Percentiles rank a stretch among this genome's conserved stretches.
These are phyloP conservation scores for Rhizopus delemar DNA, from an alignment of 371 early-diverging fungal genomes.

Conservation along the genomic window DNA sequence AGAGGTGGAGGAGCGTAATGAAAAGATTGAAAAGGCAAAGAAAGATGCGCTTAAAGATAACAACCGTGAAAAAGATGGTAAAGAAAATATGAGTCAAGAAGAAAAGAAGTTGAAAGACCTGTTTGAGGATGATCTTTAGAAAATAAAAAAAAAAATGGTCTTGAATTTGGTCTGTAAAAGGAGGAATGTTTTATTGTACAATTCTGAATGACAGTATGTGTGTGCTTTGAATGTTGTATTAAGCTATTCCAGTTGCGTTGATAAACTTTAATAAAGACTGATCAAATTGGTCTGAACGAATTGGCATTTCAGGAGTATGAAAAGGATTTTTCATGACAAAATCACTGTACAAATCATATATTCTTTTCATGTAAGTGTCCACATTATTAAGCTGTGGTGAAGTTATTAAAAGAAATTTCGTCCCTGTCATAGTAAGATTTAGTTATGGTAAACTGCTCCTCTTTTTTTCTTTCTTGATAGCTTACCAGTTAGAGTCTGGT, in stretches of 20 bases:
- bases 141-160: background rate
- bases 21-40: slow-evolving; percentile 22
- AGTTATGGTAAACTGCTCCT: background rate
- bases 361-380: slow-evolving; percentile 71
- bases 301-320: slow-evolving; percentile 98
- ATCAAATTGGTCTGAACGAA: slow-evolving; percentile 95
- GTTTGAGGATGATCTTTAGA: slow-evolving; percentile 23
- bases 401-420: slow-evolving; percentile 89
- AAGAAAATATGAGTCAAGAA: slow-evolving; percentile 5
- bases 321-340: slow-evolving; percentile 99
- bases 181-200: too few relatives aligned
- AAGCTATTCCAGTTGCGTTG: slow-evolving; percentile 21
- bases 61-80: slow-evolving; percentile 4
- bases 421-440: slow-evolving; percentile 57
- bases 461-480: background rate
- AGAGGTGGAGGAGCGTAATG: slow-evolving; percentile 22
- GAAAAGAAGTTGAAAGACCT: slow-evolving; percentile 32
- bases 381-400: slow-evolving; percentile 74
- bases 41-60: slow-evolving; percentile 30
- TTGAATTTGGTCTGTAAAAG: too few relatives aligned
- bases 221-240: background rate
- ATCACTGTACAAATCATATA: slow-evolving; percentile 93
- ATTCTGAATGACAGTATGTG: too few relatives aligned
- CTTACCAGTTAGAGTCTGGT: slow-evolving; percentile 90
- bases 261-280: slow-evolving; percentile 73